Evolutionary conservation across 2,329 filamentous ascomycete genomes (phyloP).

Genomic region (Magnaporthales sp.): DNA sequence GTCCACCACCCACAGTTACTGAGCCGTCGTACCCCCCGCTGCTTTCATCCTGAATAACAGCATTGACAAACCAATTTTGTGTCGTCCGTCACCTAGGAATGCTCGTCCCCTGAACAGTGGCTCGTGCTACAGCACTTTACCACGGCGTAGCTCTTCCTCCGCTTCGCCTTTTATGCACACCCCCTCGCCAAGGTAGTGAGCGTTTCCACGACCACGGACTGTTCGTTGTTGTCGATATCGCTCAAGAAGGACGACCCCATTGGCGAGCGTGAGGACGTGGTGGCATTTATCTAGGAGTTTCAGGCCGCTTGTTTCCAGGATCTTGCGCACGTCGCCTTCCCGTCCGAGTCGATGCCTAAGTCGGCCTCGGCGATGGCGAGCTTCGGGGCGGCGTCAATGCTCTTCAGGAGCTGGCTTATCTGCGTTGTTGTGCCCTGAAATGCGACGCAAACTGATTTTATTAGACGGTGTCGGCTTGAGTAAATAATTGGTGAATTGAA

Average conservation of each 20-base stretch:
- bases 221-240: slow-evolving; percentile 38
- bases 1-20: slow-evolving; percentile 1
- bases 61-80: slow-evolving; percentile 50
- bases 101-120: slow-evolving; percentile 19
- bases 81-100: slow-evolving; percentile 20
- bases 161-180: background rate
- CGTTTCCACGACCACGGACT: slow-evolving; percentile 26
- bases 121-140: slow-evolving; percentile 21
- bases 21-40: background rate
- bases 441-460: no score
- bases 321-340: background rate
- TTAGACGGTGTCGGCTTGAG: no score
- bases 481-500: no score
- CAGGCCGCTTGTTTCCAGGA: slow-evolving; percentile 23
- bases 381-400: slow-evolving; percentile 39
- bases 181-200: slow-evolving; percentile 16
- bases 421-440: no score
- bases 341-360: slow-evolving; percentile 7
- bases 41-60: slow-evolving; percentile 26
- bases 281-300: slow-evolving; percentile 41
- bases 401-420: slow-evolving; percentile 31
- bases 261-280: slow-evolving; percentile 35
- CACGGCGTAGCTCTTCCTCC: background rate
- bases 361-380: slow-evolving; percentile 30
- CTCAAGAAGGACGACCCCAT: slow-evolving; percentile 41